Evolutionary conservation across 1,139 yeast genomes (phyloP).

Genomic region (Hanseniaspora uvarum): DNA sequence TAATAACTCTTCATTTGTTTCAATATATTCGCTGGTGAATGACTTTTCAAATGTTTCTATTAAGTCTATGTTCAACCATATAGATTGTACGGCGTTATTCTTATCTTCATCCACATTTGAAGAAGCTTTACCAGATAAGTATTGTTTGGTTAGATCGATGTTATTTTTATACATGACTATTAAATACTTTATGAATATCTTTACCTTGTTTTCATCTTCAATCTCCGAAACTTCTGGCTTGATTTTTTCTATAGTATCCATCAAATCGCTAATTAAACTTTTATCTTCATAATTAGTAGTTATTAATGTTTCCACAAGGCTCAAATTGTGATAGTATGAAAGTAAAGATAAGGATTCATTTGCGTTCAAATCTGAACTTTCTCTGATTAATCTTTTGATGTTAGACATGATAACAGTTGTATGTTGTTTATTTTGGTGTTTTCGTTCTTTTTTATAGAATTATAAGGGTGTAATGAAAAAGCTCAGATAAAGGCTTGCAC

Average conservation of each 20-base stretch:
- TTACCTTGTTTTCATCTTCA: background rate
- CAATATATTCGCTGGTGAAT: background rate
- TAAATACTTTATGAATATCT: constrained; percentile 4
- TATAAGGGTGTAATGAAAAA: background rate
- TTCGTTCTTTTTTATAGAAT: background rate
- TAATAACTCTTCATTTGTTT: background rate
- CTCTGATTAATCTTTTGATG: constrained; percentile 6
- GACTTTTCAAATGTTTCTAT: constrained; percentile 15
- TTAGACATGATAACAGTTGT: background rate
- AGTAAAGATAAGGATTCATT: constrained; percentile 7
- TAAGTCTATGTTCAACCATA: constrained; percentile 16
- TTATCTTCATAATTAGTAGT: constrained; percentile 8
- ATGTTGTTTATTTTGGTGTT: background rate
- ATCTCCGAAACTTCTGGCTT: background rate
- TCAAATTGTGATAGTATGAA: constrained; percentile 8
- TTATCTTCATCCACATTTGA: background rate
- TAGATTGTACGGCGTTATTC: constrained; percentile 2
- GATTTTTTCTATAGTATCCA: constrained; percentile 1
- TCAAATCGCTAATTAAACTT: background rate
- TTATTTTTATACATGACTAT: constrained; percentile 11
- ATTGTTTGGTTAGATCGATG: constrained; percentile 1
- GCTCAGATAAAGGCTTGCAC: background rate
- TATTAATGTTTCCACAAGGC: constrained; percentile 9
- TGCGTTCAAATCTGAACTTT: constrained; percentile 1
- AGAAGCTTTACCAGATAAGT: background rate